A percentile compares a stretch with the other conserved stretches of the same genome.
Conservation (phyloP, 2,329 filamentous ascomycete species). For the Ceratocystis ficicola region DNA sequence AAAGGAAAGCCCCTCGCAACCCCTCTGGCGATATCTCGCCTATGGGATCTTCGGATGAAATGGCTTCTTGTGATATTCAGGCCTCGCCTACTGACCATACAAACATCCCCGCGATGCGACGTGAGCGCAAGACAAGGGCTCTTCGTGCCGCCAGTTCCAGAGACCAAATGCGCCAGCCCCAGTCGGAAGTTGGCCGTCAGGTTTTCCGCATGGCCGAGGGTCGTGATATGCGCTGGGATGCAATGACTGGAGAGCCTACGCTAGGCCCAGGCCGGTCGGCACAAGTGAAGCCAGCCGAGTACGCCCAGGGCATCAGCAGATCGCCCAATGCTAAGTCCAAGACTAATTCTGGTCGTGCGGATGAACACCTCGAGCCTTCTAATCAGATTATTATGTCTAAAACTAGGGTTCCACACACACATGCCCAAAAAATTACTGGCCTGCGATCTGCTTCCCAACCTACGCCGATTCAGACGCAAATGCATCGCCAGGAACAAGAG, state of each 20-base stretch:
- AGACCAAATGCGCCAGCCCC: constrained; percentile 27
- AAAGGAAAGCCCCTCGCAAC: background rate
- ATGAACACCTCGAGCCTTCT: background rate
- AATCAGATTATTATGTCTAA: background rate
- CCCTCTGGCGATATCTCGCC: constrained; percentile 37
- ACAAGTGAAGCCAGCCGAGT: constrained; percentile 45
- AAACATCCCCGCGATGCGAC: constrained; percentile 43
- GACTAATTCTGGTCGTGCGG: background rate
- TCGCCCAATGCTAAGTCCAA: constrained; percentile 15
- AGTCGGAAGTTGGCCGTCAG: constrained; percentile 19
- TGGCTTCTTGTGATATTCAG: constrained; percentile 26
- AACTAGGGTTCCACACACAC: background rate
- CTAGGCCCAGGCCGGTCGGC: constrained; percentile 44
- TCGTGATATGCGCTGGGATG: constrained; percentile 48
- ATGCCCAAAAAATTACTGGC: constrained; percentile 30
- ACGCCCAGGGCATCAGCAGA: constrained; percentile 30
- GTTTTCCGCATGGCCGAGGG: constrained; percentile 23
- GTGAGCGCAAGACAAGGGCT: constrained; percentile 28
- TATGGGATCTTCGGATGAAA: constrained; percentile 36
- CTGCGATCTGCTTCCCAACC: constrained; percentile 27
- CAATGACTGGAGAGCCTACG: constrained; percentile 53
- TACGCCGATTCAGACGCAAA: background rate
- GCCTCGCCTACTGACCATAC: background rate
- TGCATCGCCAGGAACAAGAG: background rate
- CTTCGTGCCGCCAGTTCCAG: constrained; percentile 33